Evolutionary conservation across 2,329 filamentous ascomycete genomes (phyloP).

Genomic region (Metarhizium anisopliae): DNA sequence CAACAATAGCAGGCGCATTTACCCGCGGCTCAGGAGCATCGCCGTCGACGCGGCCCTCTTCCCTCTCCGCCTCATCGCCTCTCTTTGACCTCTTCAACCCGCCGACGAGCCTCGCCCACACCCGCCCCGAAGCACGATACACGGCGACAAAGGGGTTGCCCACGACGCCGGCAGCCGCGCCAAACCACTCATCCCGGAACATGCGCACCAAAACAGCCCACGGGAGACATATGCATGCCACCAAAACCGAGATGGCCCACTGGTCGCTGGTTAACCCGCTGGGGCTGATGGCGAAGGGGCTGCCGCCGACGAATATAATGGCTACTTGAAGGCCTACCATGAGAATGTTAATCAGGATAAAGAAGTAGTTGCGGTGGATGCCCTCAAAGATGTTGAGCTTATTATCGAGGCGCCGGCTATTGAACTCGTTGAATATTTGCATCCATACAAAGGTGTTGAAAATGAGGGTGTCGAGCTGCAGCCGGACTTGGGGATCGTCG

Average conservation of each 20-base stretch:
- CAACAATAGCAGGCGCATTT: not conserved
- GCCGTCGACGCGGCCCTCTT: not conserved
- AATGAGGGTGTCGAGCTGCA: conserved; percentile 47
- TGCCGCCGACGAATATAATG: conserved; percentile 74
- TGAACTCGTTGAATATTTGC: conserved; percentile 58
- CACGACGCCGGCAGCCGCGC: conserved; percentile 2
- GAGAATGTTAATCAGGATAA: conserved; percentile 67
- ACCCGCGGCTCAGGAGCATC: too few species aligned
- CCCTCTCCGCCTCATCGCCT: not conserved
- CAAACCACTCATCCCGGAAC: conserved; percentile 53
- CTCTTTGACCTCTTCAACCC: not conserved
- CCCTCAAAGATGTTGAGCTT: conserved; percentile 83
- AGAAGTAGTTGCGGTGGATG: conserved; percentile 70
- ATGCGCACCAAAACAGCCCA: conserved; percentile 65
- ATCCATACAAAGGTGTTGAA: conserved; percentile 68
- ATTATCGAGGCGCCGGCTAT: conserved; percentile 54
- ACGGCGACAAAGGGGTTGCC: conserved; percentile 3
- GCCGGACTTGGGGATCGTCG: conserved; percentile 20
- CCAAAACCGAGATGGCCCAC: conserved; percentile 75
- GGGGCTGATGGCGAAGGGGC: conserved; percentile 59
- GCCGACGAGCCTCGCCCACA: not conserved
- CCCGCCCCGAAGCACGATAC: not conserved
- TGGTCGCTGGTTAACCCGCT: conserved; percentile 53
- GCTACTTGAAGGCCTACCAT: conserved; percentile 80
- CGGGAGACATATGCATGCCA: conserved; percentile 68